These are phyloP conservation scores for Cicer bijugum DNA, from an alignment of 306 rosid species.

Conservation along the genomic window DNA sequence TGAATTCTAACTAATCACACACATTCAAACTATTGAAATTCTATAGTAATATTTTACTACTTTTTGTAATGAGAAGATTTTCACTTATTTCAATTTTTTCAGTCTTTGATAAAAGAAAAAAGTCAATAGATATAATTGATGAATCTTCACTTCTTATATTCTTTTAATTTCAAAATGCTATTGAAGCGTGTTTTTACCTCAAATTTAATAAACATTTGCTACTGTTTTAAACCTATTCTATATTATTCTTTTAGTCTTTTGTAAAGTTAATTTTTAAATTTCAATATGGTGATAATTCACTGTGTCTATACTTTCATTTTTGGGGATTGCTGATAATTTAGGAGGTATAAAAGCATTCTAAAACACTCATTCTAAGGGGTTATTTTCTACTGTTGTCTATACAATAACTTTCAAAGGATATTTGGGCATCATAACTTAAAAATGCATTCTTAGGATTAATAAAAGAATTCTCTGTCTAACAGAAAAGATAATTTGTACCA, in stretches of 20 bases:
- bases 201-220: background rate
- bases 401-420: background rate
- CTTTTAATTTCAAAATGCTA: background rate
- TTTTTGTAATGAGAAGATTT: background rate
- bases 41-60: background rate
- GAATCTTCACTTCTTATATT: background rate
- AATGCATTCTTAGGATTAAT: background rate
- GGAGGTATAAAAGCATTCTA: background rate
- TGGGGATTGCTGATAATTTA: background rate
- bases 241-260: background rate
- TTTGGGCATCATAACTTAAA: background rate
- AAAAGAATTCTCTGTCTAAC: no score
- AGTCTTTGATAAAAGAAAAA: background rate
- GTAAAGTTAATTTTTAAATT: background rate
- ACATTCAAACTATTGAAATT: background rate
- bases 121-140: background rate
- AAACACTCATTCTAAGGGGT: background rate
- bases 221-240: background rate
- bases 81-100: background rate
- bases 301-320: background rate
- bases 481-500: no score
- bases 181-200: background rate
- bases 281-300: background rate
- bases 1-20: background rate
- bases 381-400: background rate